Percentiles rank a stretch among this genome's conserved stretches.
Conservation (phyloP, 2,329 filamentous ascomycete species). For the Neonectria neomacrospora region DNA sequence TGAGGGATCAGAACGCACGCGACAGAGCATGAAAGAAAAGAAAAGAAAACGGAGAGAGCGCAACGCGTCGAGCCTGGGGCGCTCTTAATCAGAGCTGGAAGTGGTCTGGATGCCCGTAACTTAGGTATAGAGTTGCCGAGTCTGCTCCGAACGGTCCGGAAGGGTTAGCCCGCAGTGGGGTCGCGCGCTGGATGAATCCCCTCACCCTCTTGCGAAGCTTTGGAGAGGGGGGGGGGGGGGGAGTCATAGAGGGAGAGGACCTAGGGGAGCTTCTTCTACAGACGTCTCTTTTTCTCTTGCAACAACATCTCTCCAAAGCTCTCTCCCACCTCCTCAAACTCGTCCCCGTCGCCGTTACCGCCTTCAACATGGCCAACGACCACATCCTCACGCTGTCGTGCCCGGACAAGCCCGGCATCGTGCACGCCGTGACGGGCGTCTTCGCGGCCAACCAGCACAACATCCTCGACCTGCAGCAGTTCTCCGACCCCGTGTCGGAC, state of each 20-base stretch:
- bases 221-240: slow-evolving; percentile 3
- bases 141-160: slow-evolving; percentile 21
- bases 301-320: slow-evolving; percentile 11
- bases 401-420: slow-evolving; percentile 85
- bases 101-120: not conserved
- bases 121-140: slow-evolving; percentile 20
- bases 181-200: slow-evolving; percentile 20
- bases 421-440: slow-evolving; percentile 84
- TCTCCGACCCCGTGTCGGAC: slow-evolving; percentile 77
- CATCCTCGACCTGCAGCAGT: slow-evolving; percentile 87
- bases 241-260: not conserved
- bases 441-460: slow-evolving; percentile 80
- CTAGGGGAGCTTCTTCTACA: slow-evolving; percentile 7
- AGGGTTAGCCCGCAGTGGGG: slow-evolving; percentile 44
- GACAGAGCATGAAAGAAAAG: not conserved
- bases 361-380: slow-evolving; percentile 59
- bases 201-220: slow-evolving; percentile 6
- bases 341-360: not conserved
- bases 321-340: slow-evolving; percentile 1
- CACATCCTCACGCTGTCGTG: slow-evolving; percentile 85
- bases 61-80: not conserved
- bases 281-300: slow-evolving; percentile 25
- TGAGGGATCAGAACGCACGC: not conserved
- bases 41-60: not conserved
- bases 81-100: not conserved